Evolutionary conservation across 1,284 basidiomycete genomes (phyloP).

Genomic region (Retiboletus flavoniger): DNA sequence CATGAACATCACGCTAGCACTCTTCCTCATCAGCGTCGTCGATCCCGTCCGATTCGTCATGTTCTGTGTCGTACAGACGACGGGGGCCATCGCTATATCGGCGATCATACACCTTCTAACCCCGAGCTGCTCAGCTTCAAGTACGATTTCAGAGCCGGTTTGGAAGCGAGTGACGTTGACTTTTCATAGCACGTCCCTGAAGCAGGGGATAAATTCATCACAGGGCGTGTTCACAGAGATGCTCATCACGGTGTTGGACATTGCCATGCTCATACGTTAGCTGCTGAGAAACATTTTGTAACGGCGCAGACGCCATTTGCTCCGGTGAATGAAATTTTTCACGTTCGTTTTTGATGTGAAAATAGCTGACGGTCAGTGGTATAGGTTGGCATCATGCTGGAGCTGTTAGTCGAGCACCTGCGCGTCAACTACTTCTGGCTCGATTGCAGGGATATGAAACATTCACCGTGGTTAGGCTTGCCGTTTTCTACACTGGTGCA

Average conservation of each 20-base stretch:
- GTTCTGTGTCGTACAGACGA: constrained; percentile 62
- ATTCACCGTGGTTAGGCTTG: constrained; percentile 36
- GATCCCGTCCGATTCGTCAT: constrained; percentile 60
- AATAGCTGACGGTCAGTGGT: constrained; percentile 1
- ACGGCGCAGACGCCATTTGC: constrained; percentile 80
- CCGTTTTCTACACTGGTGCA: constrained; percentile 57
- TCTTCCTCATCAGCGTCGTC: constrained; percentile 60
- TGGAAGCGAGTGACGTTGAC: constrained; percentile 4
- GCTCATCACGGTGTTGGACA: constrained; percentile 64
- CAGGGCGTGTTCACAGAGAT: constrained; percentile 73
- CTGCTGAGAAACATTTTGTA: constrained; percentile 64
- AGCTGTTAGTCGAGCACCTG: constrained; percentile 66
- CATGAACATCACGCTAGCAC: constrained; percentile 63
- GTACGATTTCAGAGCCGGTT: constrained; percentile 35
- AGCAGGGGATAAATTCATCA: constrained; percentile 45
- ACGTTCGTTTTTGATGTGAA: not conserved
- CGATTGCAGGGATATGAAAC: not conserved
- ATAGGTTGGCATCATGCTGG: constrained; percentile 69
- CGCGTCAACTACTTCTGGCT: constrained; percentile 33
- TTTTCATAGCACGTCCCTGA: constrained; percentile 44
- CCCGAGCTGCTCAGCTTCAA: constrained; percentile 58
- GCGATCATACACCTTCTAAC: constrained; percentile 62
- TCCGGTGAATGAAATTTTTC: constrained; percentile 42
- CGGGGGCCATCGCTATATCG: constrained; percentile 62
- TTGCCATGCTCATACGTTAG: constrained; percentile 62